A percentile compares a stretch with the other conserved stretches of the same genome.
Conservation (phyloP, 2,329 filamentous ascomycete species). For the Furcasterigmium sp. region DNA sequence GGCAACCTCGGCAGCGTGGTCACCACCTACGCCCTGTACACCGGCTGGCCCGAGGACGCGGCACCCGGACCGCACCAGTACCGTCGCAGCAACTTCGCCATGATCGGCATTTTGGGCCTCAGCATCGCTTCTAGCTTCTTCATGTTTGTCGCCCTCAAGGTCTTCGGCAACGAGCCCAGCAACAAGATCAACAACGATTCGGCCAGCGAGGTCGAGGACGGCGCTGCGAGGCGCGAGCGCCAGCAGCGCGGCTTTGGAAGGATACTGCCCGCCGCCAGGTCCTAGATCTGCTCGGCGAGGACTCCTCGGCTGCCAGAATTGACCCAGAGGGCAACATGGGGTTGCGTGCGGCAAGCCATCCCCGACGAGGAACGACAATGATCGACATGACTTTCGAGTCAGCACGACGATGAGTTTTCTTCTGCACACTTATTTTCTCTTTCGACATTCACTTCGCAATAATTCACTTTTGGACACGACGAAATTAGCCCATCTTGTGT, state of each 20-base stretch:
- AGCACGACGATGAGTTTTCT: slow-evolving; percentile 34
- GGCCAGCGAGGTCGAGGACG: slow-evolving; percentile 47
- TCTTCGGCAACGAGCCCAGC: slow-evolving; percentile 49
- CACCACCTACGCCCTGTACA: slow-evolving; percentile 85
- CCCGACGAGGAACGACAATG: background rate
- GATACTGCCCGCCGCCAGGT: slow-evolving; percentile 27
- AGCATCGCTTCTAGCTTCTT: slow-evolving; percentile 69
- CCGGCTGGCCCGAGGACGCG: slow-evolving; percentile 76
- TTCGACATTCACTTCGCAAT: slow-evolving; percentile 5
- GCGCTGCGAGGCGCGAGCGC: slow-evolving; percentile 53
- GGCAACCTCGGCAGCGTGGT: slow-evolving; percentile 83
- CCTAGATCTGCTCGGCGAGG: slow-evolving; percentile 11
- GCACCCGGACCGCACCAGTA: slow-evolving; percentile 64
- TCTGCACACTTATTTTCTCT: no score
- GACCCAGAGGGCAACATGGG: slow-evolving; percentile 20
- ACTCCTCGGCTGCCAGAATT: slow-evolving; percentile 14
- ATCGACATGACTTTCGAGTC: slow-evolving; percentile 19
- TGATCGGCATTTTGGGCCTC: slow-evolving; percentile 77
- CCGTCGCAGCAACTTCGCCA: slow-evolving; percentile 77
- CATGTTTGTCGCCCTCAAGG: slow-evolving; percentile 63
- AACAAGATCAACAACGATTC: slow-evolving; percentile 37
- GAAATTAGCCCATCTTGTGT: slow-evolving; percentile 16
- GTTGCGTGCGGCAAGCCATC: slow-evolving; percentile 6
- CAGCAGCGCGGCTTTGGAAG: slow-evolving; percentile 53
- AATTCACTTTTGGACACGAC: background rate